Base-by-base conservation (phyloP, 371 early-diverging fungal species). In the Actinomortierella wolfii region DNA sequence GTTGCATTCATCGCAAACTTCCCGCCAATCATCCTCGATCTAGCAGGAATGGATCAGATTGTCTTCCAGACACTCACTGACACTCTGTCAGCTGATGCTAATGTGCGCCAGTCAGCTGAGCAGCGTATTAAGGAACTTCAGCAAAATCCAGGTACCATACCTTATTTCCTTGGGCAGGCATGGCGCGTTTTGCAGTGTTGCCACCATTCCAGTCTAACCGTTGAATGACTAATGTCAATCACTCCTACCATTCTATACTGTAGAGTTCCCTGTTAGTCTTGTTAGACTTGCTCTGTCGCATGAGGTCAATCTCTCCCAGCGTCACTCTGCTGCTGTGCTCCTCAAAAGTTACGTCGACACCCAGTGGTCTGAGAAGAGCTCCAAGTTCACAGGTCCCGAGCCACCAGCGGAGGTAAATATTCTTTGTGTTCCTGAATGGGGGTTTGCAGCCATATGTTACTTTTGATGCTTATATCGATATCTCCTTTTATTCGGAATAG, bases 321-420 rank as follows among this genome's bases (percentile, higher is more conserved):
- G 93, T 57, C 95, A 71, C 77, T 82, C 88, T 29, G 93, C 95
- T n/a, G 89, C 92, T 17, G 69, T 94, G 17, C 80, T 89, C 40
- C 76, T 96, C 23, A 93, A 90, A 68, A 82, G 84, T 5, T 94
- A 90, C 64, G 79, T 94, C 17, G 86, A 86, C 56, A 83, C 81
- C 4, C 89, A 92, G 76, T 95, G 96, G 96, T 86, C 91, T 11
- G 49, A 81, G 18, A 81, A 82, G 53, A 71, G 79, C 18, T 83
- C 85, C 20, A 82, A 80, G 24, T 90, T 88, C 57, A 55, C 71
- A 45, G 89, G 65, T 8, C 63, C 66, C 18, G 75, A 76, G 26
- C 70, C 66, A 28, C 65, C 66, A 21, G 66, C 57, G 45, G 61
- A 77, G 59, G 66, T 63, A 63, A 89, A 34, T 11, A n/a, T 34